phyloP scores from a whole-genome alignment of 495 filamentous ascomycete genomes.

The Penicillium riverlandense region DNA sequence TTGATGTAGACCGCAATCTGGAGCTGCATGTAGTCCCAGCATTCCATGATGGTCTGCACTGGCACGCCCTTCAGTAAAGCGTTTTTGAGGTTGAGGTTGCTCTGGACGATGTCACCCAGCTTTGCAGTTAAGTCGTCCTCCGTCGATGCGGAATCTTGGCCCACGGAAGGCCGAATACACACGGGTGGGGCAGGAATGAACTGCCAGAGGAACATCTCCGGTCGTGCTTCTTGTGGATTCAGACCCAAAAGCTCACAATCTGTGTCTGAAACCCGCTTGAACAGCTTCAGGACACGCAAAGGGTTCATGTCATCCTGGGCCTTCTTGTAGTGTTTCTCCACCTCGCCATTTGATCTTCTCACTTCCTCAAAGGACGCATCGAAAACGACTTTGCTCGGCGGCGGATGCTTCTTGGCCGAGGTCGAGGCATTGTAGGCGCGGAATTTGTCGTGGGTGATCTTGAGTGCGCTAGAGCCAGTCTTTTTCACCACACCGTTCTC shows the following conservation, averaged over 20 bases:
- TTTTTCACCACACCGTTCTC: constrained; percentile 89
- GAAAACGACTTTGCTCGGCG: constrained; percentile 70
- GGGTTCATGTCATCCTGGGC: constrained; percentile 94
- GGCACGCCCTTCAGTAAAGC: constrained; percentile 74
- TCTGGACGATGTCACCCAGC: constrained; percentile 85
- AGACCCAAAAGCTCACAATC: constrained; percentile 91
- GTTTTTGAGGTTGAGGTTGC: constrained; percentile 73
- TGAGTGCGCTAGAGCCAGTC: constrained; percentile 65
- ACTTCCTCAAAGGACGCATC: constrained; percentile 76
- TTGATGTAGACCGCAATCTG: constrained; percentile 97
- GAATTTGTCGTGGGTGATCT: constrained; percentile 92
- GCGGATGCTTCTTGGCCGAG: constrained; percentile 72
- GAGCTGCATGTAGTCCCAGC: constrained; percentile 93
- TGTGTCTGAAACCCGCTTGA: constrained; percentile 72
- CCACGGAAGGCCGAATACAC: constrained; percentile 87
- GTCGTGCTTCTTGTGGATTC: constrained; percentile 76
- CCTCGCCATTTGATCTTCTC: constrained; percentile 62
- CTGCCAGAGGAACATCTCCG: constrained; percentile 98
- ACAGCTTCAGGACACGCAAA: constrained; percentile 78
- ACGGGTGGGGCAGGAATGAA: constrained; percentile 90
- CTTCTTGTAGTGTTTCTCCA: constrained; percentile 86
- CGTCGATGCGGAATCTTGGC: constrained; percentile 82
- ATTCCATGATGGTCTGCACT: constrained; percentile 88
- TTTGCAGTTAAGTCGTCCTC: constrained; percentile 97
- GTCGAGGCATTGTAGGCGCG: constrained; percentile 78